Conservation (phyloP, 202 grass and related monocot genomes). For the Digitaria exilis region DNA sequence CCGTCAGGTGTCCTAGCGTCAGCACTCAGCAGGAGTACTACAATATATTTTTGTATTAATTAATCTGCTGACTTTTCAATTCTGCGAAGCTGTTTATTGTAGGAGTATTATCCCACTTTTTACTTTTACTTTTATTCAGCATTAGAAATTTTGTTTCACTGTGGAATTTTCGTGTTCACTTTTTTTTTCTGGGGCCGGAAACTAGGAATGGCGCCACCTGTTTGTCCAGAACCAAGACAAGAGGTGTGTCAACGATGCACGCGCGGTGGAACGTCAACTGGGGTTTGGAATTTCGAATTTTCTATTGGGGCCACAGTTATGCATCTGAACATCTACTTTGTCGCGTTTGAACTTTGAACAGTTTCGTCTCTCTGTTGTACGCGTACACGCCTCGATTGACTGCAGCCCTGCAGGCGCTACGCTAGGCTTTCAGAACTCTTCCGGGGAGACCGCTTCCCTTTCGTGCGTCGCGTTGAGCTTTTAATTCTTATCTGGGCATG, state of each 20-base stretch:
- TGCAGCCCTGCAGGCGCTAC: not conserved
- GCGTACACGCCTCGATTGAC: not conserved
- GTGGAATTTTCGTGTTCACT: not conserved
- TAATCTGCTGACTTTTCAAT: not conserved
- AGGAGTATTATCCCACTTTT: no score
- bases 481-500: not conserved
- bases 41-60: no score
- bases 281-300: not conserved
- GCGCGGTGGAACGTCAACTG: not conserved
- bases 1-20: not conserved
- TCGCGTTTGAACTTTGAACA: not conserved
- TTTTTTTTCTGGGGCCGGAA: not conserved
- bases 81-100: not conserved
- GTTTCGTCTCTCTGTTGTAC: not conserved
- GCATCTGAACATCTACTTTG: slow-evolving; percentile 7
- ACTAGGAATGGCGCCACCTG: not conserved
- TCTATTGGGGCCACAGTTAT: not conserved
- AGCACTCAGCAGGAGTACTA: not conserved
- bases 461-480: slow-evolving; percentile 1
- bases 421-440: not conserved
- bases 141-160: no score
- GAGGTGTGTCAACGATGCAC: not conserved
- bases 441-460: slow-evolving; percentile 25
- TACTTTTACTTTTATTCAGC: no score
- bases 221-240: not conserved